These are phyloP conservation scores for Monosporozyma aerobia DNA, from an alignment of 805 yeast genomes.

Conservation along the genomic window DNA sequence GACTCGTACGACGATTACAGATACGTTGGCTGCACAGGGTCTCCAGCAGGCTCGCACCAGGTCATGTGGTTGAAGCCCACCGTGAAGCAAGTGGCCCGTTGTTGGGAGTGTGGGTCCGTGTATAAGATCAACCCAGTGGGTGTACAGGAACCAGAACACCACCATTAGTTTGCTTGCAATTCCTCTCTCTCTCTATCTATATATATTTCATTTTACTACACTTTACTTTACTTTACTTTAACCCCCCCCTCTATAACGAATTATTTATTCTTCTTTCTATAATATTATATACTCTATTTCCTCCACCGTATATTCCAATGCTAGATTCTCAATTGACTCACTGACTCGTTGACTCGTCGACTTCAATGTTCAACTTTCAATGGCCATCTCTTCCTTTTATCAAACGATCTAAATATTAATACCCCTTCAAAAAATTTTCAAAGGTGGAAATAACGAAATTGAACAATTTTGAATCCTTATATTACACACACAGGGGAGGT, in stretches of 20 bases:
- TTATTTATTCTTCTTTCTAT: neutral
- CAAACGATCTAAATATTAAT: neutral
- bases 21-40: constrained; percentile 95
- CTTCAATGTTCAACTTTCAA: too few relatives aligned
- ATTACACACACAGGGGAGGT: neutral
- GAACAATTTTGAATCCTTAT: neutral
- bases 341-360: too few relatives aligned
- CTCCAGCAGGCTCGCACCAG: constrained; percentile 86
- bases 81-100: constrained; percentile 75
- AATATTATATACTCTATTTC: neutral
- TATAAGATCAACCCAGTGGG: constrained; percentile 85
- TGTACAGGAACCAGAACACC: constrained; percentile 38
- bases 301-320: neutral
- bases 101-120: constrained; percentile 98
- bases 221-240: too few relatives aligned
- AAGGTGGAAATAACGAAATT: neutral
- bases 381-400: too few relatives aligned
- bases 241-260: neutral
- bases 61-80: constrained; percentile 90
- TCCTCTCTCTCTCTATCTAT: neutral
- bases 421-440: constrained; percentile 1
- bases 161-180: neutral
- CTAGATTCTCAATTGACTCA: neutral
- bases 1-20: constrained; percentile 89
- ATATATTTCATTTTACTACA: neutral